These are phyloP conservation scores for Diutina siamensis DNA, from an alignment of 1,139 yeast genomes.

Conservation along the genomic window DNA sequence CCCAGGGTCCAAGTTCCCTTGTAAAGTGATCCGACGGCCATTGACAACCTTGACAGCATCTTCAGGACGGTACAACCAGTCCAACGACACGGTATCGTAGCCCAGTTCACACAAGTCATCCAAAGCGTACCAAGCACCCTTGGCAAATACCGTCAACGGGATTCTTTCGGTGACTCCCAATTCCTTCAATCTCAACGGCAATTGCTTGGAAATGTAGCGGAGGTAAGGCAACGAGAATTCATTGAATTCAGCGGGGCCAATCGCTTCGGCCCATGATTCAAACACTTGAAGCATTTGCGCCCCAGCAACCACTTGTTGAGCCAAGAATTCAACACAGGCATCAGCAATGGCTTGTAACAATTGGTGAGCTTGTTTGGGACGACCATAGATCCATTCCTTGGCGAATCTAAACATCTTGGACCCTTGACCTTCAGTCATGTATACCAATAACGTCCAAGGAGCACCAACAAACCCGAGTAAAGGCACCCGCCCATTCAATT, in stretches of 20 bases:
- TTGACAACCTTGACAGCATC: constrained; percentile 73
- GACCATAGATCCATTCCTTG: constrained; percentile 82
- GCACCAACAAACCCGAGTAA: constrained; percentile 94
- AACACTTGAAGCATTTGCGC: constrained; percentile 96
- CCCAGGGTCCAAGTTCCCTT: constrained; percentile 96
- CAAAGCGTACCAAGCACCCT: constrained; percentile 96
- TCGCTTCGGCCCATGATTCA: constrained; percentile 97
- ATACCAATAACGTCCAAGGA: constrained; percentile 93
- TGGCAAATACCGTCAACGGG: constrained; percentile 86
- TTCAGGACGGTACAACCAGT: constrained; percentile 81
- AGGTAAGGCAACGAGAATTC: constrained; percentile 86
- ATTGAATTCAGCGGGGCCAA: constrained; percentile 79
- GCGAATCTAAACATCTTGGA: constrained; percentile 84
- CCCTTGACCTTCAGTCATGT: constrained; percentile 98
- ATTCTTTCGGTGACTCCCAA: constrained; percentile 60
- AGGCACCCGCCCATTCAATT: constrained; percentile 84
- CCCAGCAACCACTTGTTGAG: constrained; percentile 93
- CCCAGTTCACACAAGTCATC: constrained; percentile 79
- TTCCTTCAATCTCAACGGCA: constrained; percentile 61
- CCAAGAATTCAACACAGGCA: constrained; percentile 84
- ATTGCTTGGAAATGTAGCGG: constrained; percentile 56
- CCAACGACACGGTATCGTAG: constrained; percentile 79
- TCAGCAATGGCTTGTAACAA: constrained; percentile 74
- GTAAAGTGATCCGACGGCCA: constrained; percentile 71
- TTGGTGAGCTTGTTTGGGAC: constrained; percentile 60